Evolutionary conservation across 768 basidiomycete species (phyloP), one percentile per base, ranked within the genome.

Genomic region (Collybia mongolica): DNA sequence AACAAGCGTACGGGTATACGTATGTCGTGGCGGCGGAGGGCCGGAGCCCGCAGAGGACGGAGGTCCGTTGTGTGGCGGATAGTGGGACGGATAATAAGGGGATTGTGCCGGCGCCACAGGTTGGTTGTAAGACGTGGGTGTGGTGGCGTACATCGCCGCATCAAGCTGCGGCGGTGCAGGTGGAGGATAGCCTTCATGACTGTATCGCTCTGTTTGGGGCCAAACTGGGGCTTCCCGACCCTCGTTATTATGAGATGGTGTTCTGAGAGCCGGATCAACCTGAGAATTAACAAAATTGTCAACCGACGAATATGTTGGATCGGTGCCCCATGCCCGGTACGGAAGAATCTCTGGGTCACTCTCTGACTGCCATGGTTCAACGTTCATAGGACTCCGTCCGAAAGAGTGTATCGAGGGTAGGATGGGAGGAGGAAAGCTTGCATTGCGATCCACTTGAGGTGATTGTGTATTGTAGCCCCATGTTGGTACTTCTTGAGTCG

Each of bases 1-100:
- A 50, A 97, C 91, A 6, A 97, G 81, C 1, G 93, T 94, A 46
- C 93, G 81, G 9, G 90, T 90, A 67, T 90, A 93, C 5, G 83
- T 75, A 57, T 88, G 79, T 49, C 84, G 76, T n/a, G 84, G 77
- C 48, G 80, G 67, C 47, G 83, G 72, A 44, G 51, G 28, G 42
- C 45, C 38, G 48, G 55, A 37, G 46, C 61, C 42, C 52, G 51
- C 54, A 46, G 63, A 9, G 36, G 59, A 42, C 5, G 46, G 23
- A 18, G 48, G 49, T 11, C 45, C 39, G 12, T 45, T 37, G 36
- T 46, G 49, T 6, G 54, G 54, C 11, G 57, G 44, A 38, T 59
- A 52, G 46, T 55, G 51, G 22, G 59, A 58, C 11, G 60, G 48
- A 51, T 63, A 61, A 39, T 60, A 60, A 43, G 57, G 57, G 26